Evolutionary conservation across 768 basidiomycete species (phyloP).

Genomic region (Daedaleopsis sinensis): DNA sequence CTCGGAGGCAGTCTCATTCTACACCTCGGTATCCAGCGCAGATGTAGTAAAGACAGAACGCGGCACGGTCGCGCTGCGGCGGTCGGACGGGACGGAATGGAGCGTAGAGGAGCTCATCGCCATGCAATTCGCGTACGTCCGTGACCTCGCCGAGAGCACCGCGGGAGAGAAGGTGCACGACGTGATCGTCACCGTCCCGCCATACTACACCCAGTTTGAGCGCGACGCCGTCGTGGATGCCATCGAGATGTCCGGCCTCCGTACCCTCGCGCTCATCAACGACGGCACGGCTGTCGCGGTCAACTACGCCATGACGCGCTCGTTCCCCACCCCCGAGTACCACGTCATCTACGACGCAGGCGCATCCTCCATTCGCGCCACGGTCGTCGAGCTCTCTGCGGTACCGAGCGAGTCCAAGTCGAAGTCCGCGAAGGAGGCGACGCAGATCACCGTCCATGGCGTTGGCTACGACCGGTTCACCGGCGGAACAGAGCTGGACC

Average conservation of each 20-base stretch:
- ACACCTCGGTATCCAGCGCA: slow-evolving; percentile 34
- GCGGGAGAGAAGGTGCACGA: slow-evolving; percentile 81
- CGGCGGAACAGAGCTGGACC: slow-evolving; percentile 87
- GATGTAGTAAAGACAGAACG: slow-evolving; percentile 51
- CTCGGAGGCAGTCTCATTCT: slow-evolving; percentile 62
- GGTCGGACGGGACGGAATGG: slow-evolving; percentile 72
- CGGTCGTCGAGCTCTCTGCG: slow-evolving; percentile 67
- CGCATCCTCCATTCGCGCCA: slow-evolving; percentile 78
- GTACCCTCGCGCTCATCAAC: slow-evolving; percentile 81
- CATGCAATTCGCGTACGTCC: slow-evolving; percentile 92
- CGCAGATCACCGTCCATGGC: slow-evolving; percentile 77
- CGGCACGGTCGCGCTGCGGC: slow-evolving; percentile 60
- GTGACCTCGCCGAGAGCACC: slow-evolving; percentile 78
- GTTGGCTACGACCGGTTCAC: slow-evolving; percentile 77
- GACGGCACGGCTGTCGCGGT: slow-evolving; percentile 96
- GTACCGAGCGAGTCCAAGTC: slow-evolving; percentile 52
- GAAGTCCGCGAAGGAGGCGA: slow-evolving; percentile 49
- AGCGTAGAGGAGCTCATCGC: slow-evolving; percentile 88
- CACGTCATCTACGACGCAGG: slow-evolving; percentile 97
- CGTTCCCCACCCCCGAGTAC: slow-evolving; percentile 76
- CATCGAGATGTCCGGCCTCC: slow-evolving; percentile 61
- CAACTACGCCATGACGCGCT: slow-evolving; percentile 97
- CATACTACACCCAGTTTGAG: slow-evolving; percentile 89
- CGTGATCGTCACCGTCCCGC: slow-evolving; percentile 87
- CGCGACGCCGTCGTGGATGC: slow-evolving; percentile 85